Base-by-base conservation (phyloP, 1,284 basidiomycete genomes). In the Porogramme epimiltina region DNA sequence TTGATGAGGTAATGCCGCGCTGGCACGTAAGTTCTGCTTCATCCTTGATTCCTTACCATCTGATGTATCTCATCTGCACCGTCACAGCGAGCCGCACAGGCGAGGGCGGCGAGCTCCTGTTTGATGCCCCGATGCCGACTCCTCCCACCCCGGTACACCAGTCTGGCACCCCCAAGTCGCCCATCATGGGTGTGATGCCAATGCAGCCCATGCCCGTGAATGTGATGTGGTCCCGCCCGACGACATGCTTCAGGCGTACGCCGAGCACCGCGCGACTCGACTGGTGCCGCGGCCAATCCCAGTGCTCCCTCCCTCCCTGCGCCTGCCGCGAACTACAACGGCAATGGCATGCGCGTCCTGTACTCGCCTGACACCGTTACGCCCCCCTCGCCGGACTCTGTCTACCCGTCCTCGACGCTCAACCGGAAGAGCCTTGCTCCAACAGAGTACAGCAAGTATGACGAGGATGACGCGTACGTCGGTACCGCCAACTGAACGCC, bases 21-120 rank as follows among this genome's bases (percentile, higher is more conserved):
- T 88, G 34, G 75, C 72, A 49, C 75, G 84, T 86, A 63, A 64
- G 84, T 77, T 28, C 10, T 10, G 31, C 4, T 18, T 23, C 18
- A 4, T 33, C 15, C 31, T 4, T 22, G 15, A n/a, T 47, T 45
- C 42, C 4, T 40, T 18, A 28, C 43, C 28, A 36, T 19, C n/a
- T 31, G 15, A 41, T 24, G n/a, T 41, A 34, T 19, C 38, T 51
- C n/a, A n/a, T n/a, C n/a, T n/a, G n/a, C n/a, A n/a, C n/a, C n/a
- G n/a, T n/a, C n/a, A n/a, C n/a, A 87, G 85, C 88, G 78, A 89
- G 88, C 82, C 82, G 82, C 52, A 82, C 78, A 2, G 77, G 77
- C 45, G 61, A 63, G n/a, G n/a, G n/a, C 66, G 3, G 80, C 50
- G 73, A 79, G 34, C 72, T 74, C 51, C 70, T 80, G 40, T 70